Base-by-base conservation (phyloP, 129 eudicot species). In the Tanacetum coccineum region DNA sequence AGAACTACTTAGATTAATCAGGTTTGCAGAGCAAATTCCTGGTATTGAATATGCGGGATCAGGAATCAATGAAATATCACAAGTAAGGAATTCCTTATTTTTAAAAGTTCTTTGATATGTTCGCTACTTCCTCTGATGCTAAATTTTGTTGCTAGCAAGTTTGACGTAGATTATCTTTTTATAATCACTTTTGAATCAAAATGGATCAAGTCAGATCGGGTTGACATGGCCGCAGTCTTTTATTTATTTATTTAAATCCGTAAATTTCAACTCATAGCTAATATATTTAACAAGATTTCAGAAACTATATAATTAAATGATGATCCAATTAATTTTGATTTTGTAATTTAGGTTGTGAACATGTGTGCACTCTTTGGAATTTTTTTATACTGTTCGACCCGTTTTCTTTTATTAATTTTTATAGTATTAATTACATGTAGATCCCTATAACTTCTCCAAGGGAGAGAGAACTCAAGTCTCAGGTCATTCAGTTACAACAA, bases 401-500 rank as follows among this genome's bases (percentile, higher is more conserved):
- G 40, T 36, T 0, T 36, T 36, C 15, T 59, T 59, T 30, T 17
- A 25, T 59, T 58, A 45, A 22, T 47, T 11, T 47, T 67, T 32
- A 20, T 56, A 54, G 40, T n/a, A 61, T 58, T 46, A 6, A 20
- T 59, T 30, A 48, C 58, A 40, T 72, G 73, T 85, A 91, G 96
- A 75, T 74, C 32, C 71, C 67, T n/a, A 36, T 76, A 71, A 72
- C 69, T 62, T 75, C 95, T 65, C 75, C 70, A 28, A 71, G 75
- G 81, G 96, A 88, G 70, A 76, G 78, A 59, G 91, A 92, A 74
- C 89, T 92, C 71, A 86, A 87, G 66, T 59, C 83, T 64, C 91
- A 83, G 81, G 85, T 85, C 64, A 73, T 78, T 46, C 89, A 88
- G 73, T 75, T 92, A 74, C 95, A 92, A 73, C 96, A 85, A 74